Evolutionary conservation across 2,329 filamentous ascomycete genomes (phyloP).

Genomic region (Biscogniauxia marginata): DNA sequence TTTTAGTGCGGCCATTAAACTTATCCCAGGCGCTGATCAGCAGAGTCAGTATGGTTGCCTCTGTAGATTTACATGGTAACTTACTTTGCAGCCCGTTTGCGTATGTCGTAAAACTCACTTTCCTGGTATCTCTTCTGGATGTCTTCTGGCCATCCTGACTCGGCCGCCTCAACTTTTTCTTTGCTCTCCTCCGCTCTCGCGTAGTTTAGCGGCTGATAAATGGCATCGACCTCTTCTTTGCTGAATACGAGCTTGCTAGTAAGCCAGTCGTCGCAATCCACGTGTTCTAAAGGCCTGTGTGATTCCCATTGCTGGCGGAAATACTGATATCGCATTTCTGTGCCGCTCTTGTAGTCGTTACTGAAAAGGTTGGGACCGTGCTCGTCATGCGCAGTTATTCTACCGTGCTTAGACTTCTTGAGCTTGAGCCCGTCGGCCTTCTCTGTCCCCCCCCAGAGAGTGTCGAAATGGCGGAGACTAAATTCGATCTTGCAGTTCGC

Average conservation of each 20-base stretch:
- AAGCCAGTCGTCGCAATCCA: slow-evolving; percentile 50
- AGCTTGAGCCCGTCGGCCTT: not conserved
- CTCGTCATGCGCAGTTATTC: slow-evolving; percentile 11
- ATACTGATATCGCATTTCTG: slow-evolving; percentile 28
- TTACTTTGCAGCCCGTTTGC: slow-evolving; percentile 1
- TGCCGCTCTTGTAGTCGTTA: slow-evolving; percentile 17
- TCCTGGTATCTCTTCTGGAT: slow-evolving; percentile 10
- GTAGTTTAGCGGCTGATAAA: slow-evolving; percentile 10
- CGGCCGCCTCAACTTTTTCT: not conserved
- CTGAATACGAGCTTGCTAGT: slow-evolving; percentile 60
- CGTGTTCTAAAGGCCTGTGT: slow-evolving; percentile 24
- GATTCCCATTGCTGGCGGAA: slow-evolving; percentile 25
- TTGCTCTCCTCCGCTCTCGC: slow-evolving; percentile 2
- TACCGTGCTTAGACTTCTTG: not conserved
- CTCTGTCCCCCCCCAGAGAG: slow-evolving; percentile 48
- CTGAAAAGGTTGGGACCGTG: slow-evolving; percentile 25
- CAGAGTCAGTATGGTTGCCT: not conserved
- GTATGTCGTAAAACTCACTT: slow-evolving; percentile 10
- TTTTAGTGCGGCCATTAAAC: slow-evolving; percentile 61
- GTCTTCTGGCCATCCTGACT: slow-evolving; percentile 5
- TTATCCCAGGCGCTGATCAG: slow-evolving; percentile 51
- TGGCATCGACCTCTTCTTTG: slow-evolving; percentile 52
- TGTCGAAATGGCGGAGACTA: slow-evolving; percentile 37
- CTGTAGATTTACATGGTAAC: too few relatives aligned
- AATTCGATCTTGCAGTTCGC: slow-evolving; percentile 61